Evolutionary conservation across 2,329 filamentous ascomycete species (phyloP).

Genomic region (Ascochyta rabiei): DNA sequence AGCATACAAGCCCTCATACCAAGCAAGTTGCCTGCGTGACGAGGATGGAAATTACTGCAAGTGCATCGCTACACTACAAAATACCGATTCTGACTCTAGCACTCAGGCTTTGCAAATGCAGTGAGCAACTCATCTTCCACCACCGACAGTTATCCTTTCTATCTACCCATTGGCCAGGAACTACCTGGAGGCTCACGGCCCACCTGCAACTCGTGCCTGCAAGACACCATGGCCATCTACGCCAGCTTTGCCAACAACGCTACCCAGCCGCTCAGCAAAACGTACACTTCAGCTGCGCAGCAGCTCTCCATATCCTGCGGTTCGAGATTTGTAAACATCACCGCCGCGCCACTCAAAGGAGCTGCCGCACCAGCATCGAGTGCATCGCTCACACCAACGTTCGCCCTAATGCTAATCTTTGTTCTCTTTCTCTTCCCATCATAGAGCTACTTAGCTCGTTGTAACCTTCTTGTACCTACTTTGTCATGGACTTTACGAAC

Average conservation of each 20-base stretch:
- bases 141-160: slow-evolving; percentile 82
- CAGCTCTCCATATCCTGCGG: slow-evolving; percentile 73
- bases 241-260: slow-evolving; percentile 70
- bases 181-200: slow-evolving; percentile 72
- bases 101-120: slow-evolving; percentile 73
- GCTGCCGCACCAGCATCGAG: slow-evolving; percentile 30
- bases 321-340: slow-evolving; percentile 58
- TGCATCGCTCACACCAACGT: slow-evolving; percentile 34
- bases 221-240: slow-evolving; percentile 82
- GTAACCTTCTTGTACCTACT: slow-evolving; percentile 30
- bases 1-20: slow-evolving; percentile 79
- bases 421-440: slow-evolving; percentile 42
- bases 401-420: slow-evolving; percentile 45
- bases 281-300: slow-evolving; percentile 73
- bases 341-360: slow-evolving; percentile 51
- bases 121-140: slow-evolving; percentile 75
- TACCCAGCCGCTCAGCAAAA: slow-evolving; percentile 68
- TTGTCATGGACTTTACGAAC: slow-evolving; percentile 23
- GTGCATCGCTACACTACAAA: slow-evolving; percentile 7
- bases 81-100: slow-evolving; percentile 8
- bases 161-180: slow-evolving; percentile 76
- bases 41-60: slow-evolving; percentile 71
- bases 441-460: slow-evolving; percentile 16
- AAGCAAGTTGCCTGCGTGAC: slow-evolving; percentile 78
- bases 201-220: slow-evolving; percentile 75